These are phyloP conservation scores for Selaginella moellendorffii DNA, from an alignment of 75 land plant genomes.

Conservation along the genomic window DNA sequence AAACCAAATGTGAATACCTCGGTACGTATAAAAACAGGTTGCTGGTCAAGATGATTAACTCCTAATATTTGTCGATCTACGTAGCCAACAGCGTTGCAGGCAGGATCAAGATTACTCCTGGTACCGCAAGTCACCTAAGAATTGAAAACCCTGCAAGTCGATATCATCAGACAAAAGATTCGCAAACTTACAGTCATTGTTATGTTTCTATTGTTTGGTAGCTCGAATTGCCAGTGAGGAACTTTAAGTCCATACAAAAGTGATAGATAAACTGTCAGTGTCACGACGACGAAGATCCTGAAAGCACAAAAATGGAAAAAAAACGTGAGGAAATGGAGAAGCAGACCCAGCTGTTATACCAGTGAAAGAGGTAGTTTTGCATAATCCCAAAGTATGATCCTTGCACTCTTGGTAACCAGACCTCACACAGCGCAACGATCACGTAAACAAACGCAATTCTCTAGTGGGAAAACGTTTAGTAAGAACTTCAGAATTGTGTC, in stretches of 20 bases:
- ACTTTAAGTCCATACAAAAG: constrained; percentile 56
- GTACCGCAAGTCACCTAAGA: constrained; percentile 55
- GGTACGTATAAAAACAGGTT: constrained; percentile 37
- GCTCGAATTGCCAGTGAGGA: constrained; percentile 51
- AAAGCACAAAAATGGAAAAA: neutral
- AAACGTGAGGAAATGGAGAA: too few species aligned
- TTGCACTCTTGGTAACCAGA: constrained; percentile 9
- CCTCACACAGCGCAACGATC: neutral
- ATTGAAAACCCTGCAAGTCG: too few species aligned
- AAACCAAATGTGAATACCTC: constrained; percentile 20
- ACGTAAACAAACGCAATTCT: constrained; percentile 10
- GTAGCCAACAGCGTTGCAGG: constrained; percentile 49
- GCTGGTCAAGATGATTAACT: constrained; percentile 34
- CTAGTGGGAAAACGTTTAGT: neutral
- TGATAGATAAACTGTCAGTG: constrained; percentile 24
- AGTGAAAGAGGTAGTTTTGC: constrained; percentile 32
- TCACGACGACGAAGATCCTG: constrained; percentile 32
- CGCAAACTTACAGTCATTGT: constrained; percentile 31
- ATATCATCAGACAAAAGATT: neutral
- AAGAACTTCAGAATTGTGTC: too few species aligned
- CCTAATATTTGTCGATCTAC: constrained; percentile 46
- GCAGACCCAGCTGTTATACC: too few species aligned
- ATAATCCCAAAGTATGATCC: constrained; percentile 14
- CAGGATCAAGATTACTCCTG: constrained; percentile 50
- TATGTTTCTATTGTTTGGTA: constrained; percentile 9